Evolutionary conservation across 2,329 filamentous ascomycete species (phyloP).

Genomic region (Cladophialophora bantiana): DNA sequence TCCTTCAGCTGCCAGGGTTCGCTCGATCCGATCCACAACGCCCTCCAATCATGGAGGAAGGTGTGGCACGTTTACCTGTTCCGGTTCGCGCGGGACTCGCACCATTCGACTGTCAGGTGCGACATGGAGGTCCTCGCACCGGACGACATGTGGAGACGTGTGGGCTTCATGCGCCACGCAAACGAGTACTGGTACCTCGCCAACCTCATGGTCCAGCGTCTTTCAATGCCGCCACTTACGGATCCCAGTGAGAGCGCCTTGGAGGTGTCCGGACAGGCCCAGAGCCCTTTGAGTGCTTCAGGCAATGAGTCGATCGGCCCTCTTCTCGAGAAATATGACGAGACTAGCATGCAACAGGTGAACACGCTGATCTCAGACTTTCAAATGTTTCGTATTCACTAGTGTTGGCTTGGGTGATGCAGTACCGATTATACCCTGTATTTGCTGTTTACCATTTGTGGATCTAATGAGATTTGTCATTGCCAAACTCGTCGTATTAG

Average conservation of each 20-base stretch:
- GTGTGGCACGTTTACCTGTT: constrained; percentile 39
- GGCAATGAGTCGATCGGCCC: constrained; percentile 39
- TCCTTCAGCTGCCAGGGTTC: constrained; percentile 42
- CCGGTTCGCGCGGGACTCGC: neutral
- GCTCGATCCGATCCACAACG: constrained; percentile 45
- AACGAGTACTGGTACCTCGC: constrained; percentile 50
- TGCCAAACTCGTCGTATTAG: no score
- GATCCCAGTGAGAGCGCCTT: neutral
- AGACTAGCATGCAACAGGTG: constrained; percentile 52
- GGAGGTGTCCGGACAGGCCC: neutral
- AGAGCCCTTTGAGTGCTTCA: constrained; percentile 4
- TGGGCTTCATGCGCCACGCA: constrained; percentile 46
- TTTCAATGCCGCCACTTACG: constrained; percentile 25
- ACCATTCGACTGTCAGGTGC: constrained; percentile 28
- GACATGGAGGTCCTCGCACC: constrained; percentile 32
- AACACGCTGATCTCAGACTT: constrained; percentile 50
- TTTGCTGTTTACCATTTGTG: neutral
- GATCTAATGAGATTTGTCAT: no score
- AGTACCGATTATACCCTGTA: neutral
- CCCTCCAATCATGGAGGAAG: constrained; percentile 36
- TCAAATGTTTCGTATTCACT: constrained; percentile 33
- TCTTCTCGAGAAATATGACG: constrained; percentile 48
- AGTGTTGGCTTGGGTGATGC: neutral
- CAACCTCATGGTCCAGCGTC: constrained; percentile 44
- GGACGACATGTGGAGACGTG: constrained; percentile 46